A percentile compares a stretch with the other conserved stretches of the same genome.
Evolutionary conservation across 257 asterid genomes (phyloP).

Genomic region (Solanum piurae): DNA sequence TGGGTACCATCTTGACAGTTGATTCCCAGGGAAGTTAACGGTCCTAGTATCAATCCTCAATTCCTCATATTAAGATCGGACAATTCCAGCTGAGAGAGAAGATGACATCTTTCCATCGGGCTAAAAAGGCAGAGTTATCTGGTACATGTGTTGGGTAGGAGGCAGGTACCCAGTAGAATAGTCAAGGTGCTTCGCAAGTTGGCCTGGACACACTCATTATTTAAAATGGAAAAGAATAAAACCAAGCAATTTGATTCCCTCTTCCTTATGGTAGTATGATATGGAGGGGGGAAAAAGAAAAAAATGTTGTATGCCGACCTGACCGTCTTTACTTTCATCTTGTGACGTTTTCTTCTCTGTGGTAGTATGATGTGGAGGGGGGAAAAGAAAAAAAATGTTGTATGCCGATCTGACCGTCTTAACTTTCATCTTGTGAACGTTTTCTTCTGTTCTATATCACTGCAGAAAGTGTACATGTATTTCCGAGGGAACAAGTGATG

Average conservation of each 20-base stretch:
- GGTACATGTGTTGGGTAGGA: background rate
- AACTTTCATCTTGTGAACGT: background rate
- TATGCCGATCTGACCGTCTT: background rate
- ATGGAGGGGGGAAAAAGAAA: background rate
- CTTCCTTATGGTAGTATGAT: background rate
- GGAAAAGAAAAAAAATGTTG: background rate
- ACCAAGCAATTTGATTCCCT: background rate
- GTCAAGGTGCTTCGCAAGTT: background rate
- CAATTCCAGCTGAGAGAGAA: background rate
- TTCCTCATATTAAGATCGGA: background rate
- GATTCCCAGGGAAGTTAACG: background rate
- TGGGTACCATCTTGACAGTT: background rate
- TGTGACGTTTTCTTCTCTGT: background rate
- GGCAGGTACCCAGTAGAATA: background rate
- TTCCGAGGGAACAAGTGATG: slow-evolving; percentile 79
- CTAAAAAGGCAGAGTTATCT: background rate
- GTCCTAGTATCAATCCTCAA: background rate
- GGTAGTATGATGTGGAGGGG: no score
- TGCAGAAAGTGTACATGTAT: slow-evolving; percentile 79
- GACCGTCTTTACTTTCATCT: background rate
- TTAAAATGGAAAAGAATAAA: background rate
- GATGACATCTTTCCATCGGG: background rate
- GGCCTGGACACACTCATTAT: background rate
- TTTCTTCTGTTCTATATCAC: background rate
- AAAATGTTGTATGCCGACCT: background rate